Evolutionary conservation across 148 eudicot genomes (phyloP).

Genomic region (Diospyros kaki): DNA sequence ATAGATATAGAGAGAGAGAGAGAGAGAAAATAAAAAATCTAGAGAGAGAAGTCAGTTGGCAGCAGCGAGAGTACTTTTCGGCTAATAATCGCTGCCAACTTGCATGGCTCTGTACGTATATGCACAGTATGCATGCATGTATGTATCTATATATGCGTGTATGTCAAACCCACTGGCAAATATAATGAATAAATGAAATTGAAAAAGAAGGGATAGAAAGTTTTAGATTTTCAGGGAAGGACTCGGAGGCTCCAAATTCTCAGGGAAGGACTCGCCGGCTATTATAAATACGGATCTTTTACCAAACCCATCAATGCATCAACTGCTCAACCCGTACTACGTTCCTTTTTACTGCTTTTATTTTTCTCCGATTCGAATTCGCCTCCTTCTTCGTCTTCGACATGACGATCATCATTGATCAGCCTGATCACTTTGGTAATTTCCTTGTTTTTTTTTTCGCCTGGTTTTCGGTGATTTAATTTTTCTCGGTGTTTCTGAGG

Average conservation of each 20-base stretch:
- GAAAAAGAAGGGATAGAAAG: neutral
- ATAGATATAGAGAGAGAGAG: neutral
- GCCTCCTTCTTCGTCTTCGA: conserved; percentile 1
- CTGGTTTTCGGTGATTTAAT: neutral
- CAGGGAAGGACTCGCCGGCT: conserved; percentile 62
- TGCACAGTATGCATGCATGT: neutral
- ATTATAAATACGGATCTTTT: conserved; percentile 47
- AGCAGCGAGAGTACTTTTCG: too few relatives aligned
- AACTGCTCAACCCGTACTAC: neutral
- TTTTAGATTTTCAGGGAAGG: conserved; percentile 43
- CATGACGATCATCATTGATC: conserved; percentile 66
- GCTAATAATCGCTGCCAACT: too few relatives aligned
- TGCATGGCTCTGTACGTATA: too few relatives aligned
- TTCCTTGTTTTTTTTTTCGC: conserved; percentile 4
- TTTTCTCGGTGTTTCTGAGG: neutral
- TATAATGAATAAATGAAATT: neutral
- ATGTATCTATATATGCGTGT: neutral
- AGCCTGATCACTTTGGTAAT: conserved; percentile 48
- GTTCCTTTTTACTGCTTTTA: neutral
- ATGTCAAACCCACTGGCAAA: too few relatives aligned
- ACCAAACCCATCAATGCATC: conserved; percentile 7
- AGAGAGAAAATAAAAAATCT: conserved; percentile 1
- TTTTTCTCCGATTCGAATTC: neutral
- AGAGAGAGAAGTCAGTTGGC: too few relatives aligned
- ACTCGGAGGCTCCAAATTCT: conserved; percentile 42